Base-by-base conservation (phyloP, 1,284 basidiomycete genomes). In the Boletus albobrunnescens region DNA sequence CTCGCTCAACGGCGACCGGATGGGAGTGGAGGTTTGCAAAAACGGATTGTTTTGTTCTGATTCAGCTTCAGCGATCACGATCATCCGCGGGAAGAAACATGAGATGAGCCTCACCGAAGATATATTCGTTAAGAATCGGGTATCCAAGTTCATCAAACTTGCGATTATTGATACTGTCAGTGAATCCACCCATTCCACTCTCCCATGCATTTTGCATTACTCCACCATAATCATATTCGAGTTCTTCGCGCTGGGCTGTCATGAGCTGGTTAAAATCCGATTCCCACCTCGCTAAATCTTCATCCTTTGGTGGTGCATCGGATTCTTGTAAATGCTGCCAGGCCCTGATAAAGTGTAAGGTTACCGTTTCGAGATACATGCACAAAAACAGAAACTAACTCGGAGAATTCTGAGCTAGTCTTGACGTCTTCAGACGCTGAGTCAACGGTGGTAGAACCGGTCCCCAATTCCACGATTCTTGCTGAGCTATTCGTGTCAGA, bases 211-310 rank as follows among this genome's bases (percentile, higher is more conserved):
- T 67, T 57, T 82, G 75, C 76, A 88, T 82, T 19, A 67, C 68
- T 2, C 67, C 65, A 9, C 78, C 78, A 49, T 82, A 84, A 57
- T 85, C 81, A 43, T 69, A 66, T 22, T 82, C 79, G 2, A 77
- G 63, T 33, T 86, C 84, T 19, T 86, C 82, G 28, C 82, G 76
- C 50, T 82, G 73, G 4, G 76, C 63, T 27, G 74, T 74, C 81
- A 90, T 87, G 32, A 89, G 69, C 57, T 91, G 84, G 49, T 87
- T 88, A 59, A 94, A 91, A 65, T 94, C 85, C 8, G 84, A 81
- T 64, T 95, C 94, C 92, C 92, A 95, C 63, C 85, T 85, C 4
- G 84, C 81, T 39, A 91, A 66, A 54, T 91, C 82, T 60, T 82
- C 82, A 26, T 73, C 68, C 36, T 73, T 77, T 1, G 80, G 78